Evolutionary conservation across 225 moss, liverwort and hornwort genomes (phyloP).

Genomic region (Pseudisothecium myosuroides): DNA sequence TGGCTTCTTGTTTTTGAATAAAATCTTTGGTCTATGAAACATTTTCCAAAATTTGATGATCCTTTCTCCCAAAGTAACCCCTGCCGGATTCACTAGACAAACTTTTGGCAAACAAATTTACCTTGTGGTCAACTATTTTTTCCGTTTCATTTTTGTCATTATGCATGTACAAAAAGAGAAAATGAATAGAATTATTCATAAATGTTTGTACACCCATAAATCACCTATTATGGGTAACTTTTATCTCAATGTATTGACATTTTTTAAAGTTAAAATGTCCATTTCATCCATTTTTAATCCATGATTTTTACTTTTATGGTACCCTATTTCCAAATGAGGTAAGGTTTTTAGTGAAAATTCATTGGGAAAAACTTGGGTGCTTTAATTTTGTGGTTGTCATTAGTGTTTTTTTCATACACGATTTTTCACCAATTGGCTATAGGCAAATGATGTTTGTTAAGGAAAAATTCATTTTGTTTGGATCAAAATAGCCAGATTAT

Average conservation of each 20-base stretch:
- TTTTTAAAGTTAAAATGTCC: rapidly evolving
- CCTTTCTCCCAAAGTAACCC: not conserved
- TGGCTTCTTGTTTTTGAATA: not conserved
- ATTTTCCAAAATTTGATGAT: not conserved
- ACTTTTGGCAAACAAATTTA: not conserved
- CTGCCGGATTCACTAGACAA: rapidly evolving
- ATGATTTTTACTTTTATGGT: not conserved
- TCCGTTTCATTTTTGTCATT: not conserved
- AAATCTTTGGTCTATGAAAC: not conserved
- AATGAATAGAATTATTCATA: not conserved
- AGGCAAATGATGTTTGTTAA: not conserved
- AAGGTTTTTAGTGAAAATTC: not conserved
- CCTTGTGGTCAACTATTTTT: not conserved
- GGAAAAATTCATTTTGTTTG: rapidly evolving
- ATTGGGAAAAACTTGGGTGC: rapidly evolving
- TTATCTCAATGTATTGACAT: not conserved
- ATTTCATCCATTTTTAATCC: not conserved
- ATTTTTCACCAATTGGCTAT: not conserved
- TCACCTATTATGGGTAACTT: not conserved
- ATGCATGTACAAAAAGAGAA: not conserved
- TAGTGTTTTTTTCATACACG: rapidly evolving
- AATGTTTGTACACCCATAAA: not conserved
- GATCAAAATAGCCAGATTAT: not conserved
- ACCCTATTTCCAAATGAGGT: not conserved
- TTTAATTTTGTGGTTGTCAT: rapidly evolving